Percentiles rank a stretch among this genome's conserved stretches.
phyloP scores from a whole-genome alignment of 2,329 filamentous ascomycete genomes.

The Colletotrichum musicola region DNA sequence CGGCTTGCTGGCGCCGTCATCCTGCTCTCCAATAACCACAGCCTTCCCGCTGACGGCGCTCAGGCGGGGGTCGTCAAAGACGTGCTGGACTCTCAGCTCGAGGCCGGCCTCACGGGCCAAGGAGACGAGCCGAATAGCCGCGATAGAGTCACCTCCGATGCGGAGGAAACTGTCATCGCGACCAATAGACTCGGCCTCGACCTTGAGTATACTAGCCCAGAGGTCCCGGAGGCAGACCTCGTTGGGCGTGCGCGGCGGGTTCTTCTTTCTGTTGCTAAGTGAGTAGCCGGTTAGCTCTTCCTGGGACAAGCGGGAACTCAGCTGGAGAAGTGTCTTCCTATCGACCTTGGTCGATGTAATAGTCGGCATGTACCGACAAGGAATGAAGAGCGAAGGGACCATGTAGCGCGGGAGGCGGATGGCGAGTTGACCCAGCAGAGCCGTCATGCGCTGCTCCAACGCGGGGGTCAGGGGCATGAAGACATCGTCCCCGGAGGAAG shows the following conservation, averaged over 20 bases:
- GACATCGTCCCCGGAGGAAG: not conserved
- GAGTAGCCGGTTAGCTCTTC: constrained; percentile 4
- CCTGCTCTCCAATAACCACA: constrained; percentile 21
- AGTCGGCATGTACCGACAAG: constrained; percentile 30
- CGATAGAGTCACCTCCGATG: constrained; percentile 55
- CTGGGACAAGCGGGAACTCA: not conserved
- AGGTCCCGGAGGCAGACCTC: not conserved
- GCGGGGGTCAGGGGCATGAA: not conserved
- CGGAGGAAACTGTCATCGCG: constrained; percentile 65
- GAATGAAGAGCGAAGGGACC: not conserved
- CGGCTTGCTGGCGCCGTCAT: not conserved
- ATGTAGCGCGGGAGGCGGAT: not conserved
- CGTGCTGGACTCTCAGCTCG: constrained; percentile 30
- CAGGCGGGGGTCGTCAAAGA: constrained; percentile 21
- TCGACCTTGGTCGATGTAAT: constrained; percentile 23
- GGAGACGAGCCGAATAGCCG: constrained; percentile 36
- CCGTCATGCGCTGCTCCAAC: constrained; percentile 10
- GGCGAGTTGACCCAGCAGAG: constrained; percentile 8
- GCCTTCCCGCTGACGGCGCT: constrained; percentile 7
- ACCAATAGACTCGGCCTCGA: constrained; percentile 20
- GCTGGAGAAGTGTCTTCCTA: not conserved
- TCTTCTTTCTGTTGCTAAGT: constrained; percentile 11
- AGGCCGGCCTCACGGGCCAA: constrained; percentile 40
- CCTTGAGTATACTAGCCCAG: not conserved
- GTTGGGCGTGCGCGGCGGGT: constrained; percentile 7